Evolutionary conservation across 2,329 filamentous ascomycete species (phyloP).

Genomic region (Onygena corvina): DNA sequence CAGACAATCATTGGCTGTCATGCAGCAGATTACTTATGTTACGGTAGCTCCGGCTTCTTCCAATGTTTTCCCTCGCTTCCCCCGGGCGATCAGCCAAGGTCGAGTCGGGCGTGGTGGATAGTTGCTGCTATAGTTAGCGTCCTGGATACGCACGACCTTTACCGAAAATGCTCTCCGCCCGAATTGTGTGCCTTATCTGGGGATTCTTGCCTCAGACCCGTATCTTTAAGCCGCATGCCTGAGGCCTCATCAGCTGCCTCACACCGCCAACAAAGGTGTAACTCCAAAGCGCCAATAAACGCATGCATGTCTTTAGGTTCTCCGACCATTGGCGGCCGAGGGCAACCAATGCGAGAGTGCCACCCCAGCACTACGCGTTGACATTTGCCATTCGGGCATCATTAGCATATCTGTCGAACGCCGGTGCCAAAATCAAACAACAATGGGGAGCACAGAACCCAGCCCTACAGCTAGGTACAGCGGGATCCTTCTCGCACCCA

Average conservation of each 20-base stretch:
- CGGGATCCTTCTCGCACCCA: neutral
- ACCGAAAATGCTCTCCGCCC: too few species aligned
- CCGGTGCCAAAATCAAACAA: too few species aligned
- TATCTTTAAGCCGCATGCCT: neutral
- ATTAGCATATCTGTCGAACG: too few species aligned
- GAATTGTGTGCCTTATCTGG: too few species aligned
- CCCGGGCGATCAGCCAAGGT: neutral
- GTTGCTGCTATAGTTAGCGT: too few species aligned
- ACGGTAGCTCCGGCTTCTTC: too few species aligned
- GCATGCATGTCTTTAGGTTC: constrained; percentile 1
- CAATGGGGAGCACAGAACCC: too few species aligned
- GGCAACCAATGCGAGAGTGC: neutral
- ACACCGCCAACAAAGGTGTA: neutral
- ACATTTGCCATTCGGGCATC: neutral
- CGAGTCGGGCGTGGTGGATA: too few species aligned
- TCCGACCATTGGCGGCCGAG: neutral
- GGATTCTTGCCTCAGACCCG: neutral
- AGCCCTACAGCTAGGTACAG: neutral
- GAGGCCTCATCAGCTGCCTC: neutral
- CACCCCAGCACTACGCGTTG: neutral
- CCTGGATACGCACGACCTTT: too few species aligned
- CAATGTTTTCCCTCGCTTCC: too few species aligned
- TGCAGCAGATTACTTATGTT: too few species aligned
- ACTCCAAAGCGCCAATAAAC: neutral
- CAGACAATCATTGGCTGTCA: neutral